Percentiles rank a stretch among this genome's conserved stretches.
Conservation (phyloP, 495 filamentous ascomycete species). For the Trypethelium eluteriae region DNA sequence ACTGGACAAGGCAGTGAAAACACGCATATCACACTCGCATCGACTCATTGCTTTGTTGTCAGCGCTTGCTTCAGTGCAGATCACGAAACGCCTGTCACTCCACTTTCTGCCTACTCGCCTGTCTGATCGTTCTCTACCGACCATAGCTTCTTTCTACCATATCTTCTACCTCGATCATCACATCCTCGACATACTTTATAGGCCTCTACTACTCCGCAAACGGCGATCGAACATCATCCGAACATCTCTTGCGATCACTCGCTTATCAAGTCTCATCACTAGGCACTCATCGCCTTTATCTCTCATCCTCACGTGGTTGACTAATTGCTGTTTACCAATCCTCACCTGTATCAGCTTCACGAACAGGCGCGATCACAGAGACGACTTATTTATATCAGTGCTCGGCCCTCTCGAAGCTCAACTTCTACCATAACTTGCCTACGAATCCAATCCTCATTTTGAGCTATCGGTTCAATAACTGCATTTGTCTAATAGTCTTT, state of each 20-base stretch:
- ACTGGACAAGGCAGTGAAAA: background rate
- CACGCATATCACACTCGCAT: background rate
- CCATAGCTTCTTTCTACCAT: background rate
- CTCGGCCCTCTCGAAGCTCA: background rate
- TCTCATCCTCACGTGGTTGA: background rate
- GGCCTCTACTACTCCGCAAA: background rate
- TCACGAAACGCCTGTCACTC: background rate
- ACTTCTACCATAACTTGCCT: background rate
- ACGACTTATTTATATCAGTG: background rate
- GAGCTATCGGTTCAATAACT: background rate
- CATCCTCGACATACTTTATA: background rate
- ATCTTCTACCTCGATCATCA: background rate
- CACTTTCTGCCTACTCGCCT: background rate
- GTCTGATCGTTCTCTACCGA: background rate
- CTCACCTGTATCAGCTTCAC: conserved; percentile 2
- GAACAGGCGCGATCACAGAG: background rate
- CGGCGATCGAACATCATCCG: background rate
- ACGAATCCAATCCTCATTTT: background rate
- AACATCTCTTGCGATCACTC: background rate
- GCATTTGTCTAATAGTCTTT: background rate
- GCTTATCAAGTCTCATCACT: background rate
- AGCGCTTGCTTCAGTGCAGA: background rate
- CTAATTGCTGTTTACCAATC: background rate
- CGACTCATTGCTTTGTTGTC: conserved; percentile 5
- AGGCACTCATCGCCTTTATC: background rate